Percentiles rank a stretch among this genome's conserved stretches.
These are phyloP conservation scores for Austroboletus novae-zelandiae DNA, from an alignment of 1,284 basidiomycete species.

Conservation along the genomic window DNA sequence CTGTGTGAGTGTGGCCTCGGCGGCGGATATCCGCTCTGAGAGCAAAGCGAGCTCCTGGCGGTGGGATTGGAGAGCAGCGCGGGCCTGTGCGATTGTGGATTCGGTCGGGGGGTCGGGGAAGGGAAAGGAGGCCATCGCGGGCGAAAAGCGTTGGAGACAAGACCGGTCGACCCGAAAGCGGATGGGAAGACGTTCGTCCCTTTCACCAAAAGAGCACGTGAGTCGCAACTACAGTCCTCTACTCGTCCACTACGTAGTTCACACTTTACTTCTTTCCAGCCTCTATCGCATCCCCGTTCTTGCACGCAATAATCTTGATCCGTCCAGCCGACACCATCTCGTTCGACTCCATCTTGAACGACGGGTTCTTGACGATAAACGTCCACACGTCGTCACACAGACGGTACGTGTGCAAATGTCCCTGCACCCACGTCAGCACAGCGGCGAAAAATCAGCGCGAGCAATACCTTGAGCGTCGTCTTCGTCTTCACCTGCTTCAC, in stretches of 20 bases:
- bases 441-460: background rate
- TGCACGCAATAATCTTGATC: slow-evolving; percentile 96
- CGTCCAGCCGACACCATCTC: slow-evolving; percentile 74
- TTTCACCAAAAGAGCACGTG: slow-evolving; percentile 23
- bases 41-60: slow-evolving; percentile 35
- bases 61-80: slow-evolving; percentile 37
- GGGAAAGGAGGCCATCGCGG: slow-evolving; percentile 17
- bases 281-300: slow-evolving; percentile 84
- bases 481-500: slow-evolving; percentile 91
- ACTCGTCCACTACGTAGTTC: background rate
- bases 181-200: slow-evolving; percentile 19
- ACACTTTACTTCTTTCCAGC: slow-evolving; percentile 50
- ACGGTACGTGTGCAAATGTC: slow-evolving; percentile 89
- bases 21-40: slow-evolving; percentile 39
- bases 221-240: background rate
- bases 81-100: slow-evolving; percentile 48
- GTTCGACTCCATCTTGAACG: slow-evolving; percentile 93
- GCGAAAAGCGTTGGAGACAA: slow-evolving; percentile 8
- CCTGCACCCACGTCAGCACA: slow-evolving; percentile 43
- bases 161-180: slow-evolving; percentile 7
- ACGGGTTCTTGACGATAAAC: slow-evolving; percentile 88
- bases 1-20: slow-evolving; percentile 53
- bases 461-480: slow-evolving; percentile 78
- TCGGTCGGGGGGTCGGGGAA: slow-evolving; percentile 56
- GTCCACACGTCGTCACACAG: slow-evolving; percentile 98